These are phyloP conservation scores for Populus trichocarpa DNA, from an alignment of 441 rosid genomes.

Conservation along the genomic window DNA sequence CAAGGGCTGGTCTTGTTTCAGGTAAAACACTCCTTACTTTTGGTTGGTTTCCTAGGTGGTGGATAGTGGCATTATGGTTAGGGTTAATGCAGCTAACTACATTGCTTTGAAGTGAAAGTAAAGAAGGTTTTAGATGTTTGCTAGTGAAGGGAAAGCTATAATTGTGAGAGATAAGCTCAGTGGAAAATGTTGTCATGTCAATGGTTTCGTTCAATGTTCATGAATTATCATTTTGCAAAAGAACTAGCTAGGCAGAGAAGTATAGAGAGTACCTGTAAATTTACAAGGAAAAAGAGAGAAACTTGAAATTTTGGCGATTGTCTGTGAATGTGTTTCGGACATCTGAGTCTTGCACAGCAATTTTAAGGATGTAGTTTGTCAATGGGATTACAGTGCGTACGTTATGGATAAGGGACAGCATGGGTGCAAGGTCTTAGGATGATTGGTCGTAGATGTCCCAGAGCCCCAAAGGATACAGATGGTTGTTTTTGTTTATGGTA, in stretches of 20 bases:
- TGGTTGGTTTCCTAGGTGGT: slow-evolving; percentile 20
- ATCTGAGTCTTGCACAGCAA: not conserved
- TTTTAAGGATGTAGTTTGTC: not conserved
- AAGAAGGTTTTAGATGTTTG: slow-evolving; percentile 28
- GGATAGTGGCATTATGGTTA: slow-evolving; percentile 17
- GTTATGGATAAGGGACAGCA: slow-evolving; percentile 12
- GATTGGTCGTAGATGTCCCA: not conserved
- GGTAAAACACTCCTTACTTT: slow-evolving; percentile 25
- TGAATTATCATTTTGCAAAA: slow-evolving; percentile 8
- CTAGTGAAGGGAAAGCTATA: slow-evolving; percentile 17
- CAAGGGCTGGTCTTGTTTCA: slow-evolving; percentile 42
- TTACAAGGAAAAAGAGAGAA: not conserved
- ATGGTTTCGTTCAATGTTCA: slow-evolving; percentile 13
- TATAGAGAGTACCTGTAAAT: slow-evolving; percentile 10
- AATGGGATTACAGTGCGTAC: slow-evolving; percentile 2
- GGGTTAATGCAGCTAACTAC: slow-evolving; percentile 29
- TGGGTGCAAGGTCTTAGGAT: not conserved
- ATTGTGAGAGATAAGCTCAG: slow-evolving; percentile 30
- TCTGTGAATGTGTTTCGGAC: not conserved
- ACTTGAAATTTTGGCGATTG: not conserved
- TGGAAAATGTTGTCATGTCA: slow-evolving; percentile 36
- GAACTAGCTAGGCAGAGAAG: not conserved
- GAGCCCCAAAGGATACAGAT: not conserved
- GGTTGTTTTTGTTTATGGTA: not conserved
- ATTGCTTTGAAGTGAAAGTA: slow-evolving; percentile 25